These are phyloP conservation scores for Trematosphaeria pertusa DNA, from an alignment of 2,329 filamentous ascomycete genomes.

Conservation along the genomic window DNA sequence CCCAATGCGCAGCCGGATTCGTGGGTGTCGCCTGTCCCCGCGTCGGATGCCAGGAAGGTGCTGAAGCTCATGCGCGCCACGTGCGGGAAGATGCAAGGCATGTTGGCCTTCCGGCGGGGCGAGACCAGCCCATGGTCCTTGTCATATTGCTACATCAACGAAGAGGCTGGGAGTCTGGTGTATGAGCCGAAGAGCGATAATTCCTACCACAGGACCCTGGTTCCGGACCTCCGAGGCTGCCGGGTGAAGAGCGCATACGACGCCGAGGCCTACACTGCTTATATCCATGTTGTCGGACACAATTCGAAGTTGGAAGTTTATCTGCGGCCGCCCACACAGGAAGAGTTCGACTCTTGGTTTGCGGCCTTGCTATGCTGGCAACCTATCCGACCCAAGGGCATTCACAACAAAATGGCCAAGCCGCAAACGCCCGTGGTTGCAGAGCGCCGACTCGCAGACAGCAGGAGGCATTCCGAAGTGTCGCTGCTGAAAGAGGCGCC, in stretches of 20 bases:
- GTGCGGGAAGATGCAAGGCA: slow-evolving; percentile 80
- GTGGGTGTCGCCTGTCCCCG: slow-evolving; percentile 54
- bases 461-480: slow-evolving; percentile 57
- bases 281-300: slow-evolving; percentile 60
- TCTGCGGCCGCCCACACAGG: slow-evolving; percentile 67
- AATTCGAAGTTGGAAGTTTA: slow-evolving; percentile 67
- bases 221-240: slow-evolving; percentile 78
- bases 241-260: slow-evolving; percentile 64
- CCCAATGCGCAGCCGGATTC: slow-evolving; percentile 36
- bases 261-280: slow-evolving; percentile 56
- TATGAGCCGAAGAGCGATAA: slow-evolving; percentile 74
- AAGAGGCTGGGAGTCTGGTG: slow-evolving; percentile 76
- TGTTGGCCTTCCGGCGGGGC: slow-evolving; percentile 73
- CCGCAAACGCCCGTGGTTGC: slow-evolving; percentile 50
- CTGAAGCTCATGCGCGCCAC: slow-evolving; percentile 78
- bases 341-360: slow-evolving; percentile 80
- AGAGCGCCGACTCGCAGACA: slow-evolving; percentile 46
- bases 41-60: slow-evolving; percentile 74
- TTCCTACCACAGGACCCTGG: slow-evolving; percentile 69
- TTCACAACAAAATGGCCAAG: slow-evolving; percentile 62
- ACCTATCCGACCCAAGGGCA: slow-evolving; percentile 68
- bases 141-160: slow-evolving; percentile 80
- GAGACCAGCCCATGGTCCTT: slow-evolving; percentile 68
- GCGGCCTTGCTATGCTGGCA: slow-evolving; percentile 84
- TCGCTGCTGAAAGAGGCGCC: slow-evolving; percentile 71